Evolutionary conservation across 495 filamentous ascomycete genomes (phyloP).

Genomic region (Corynascus novoguineensis): DNA sequence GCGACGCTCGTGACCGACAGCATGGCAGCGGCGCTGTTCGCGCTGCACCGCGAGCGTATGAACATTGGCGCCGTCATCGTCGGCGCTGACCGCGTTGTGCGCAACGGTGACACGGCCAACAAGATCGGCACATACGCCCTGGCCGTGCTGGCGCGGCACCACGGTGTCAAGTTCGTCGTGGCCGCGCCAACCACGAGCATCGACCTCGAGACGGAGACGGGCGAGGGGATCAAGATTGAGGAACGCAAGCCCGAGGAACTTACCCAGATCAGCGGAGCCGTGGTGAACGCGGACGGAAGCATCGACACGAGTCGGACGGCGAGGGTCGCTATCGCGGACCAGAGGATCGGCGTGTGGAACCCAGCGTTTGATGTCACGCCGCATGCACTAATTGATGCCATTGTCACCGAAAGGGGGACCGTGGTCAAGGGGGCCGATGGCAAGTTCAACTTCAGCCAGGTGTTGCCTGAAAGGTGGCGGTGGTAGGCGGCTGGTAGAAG

Average conservation of each 20-base stretch:
- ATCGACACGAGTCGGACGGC: conserved; percentile 52
- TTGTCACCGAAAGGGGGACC: conserved; percentile 88
- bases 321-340: conserved; percentile 73
- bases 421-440: conserved; percentile 70
- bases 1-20: conserved; percentile 91
- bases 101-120: conserved; percentile 96
- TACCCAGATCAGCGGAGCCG: conserved; percentile 69
- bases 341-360: conserved; percentile 84
- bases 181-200: conserved; percentile 93
- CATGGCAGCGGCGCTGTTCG: conserved; percentile 83
- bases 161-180: conserved; percentile 89
- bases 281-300: conserved; percentile 45
- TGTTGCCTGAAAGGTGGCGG: conserved; percentile 49
- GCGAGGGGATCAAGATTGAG: conserved; percentile 79
- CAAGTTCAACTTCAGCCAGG: conserved; percentile 60
- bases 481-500: conserved; percentile 8
- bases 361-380: conserved; percentile 96
- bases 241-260: conserved; percentile 74
- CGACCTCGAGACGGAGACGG: conserved; percentile 71
- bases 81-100: conserved; percentile 89
- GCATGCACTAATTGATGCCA: conserved; percentile 76
- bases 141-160: conserved; percentile 76
- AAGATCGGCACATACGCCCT: conserved; percentile 96
- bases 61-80: conserved; percentile 83
- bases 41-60: conserved; percentile 46